These are phyloP conservation scores for Podospora australis DNA, from an alignment of 495 filamentous ascomycete species.

Conservation along the genomic window DNA sequence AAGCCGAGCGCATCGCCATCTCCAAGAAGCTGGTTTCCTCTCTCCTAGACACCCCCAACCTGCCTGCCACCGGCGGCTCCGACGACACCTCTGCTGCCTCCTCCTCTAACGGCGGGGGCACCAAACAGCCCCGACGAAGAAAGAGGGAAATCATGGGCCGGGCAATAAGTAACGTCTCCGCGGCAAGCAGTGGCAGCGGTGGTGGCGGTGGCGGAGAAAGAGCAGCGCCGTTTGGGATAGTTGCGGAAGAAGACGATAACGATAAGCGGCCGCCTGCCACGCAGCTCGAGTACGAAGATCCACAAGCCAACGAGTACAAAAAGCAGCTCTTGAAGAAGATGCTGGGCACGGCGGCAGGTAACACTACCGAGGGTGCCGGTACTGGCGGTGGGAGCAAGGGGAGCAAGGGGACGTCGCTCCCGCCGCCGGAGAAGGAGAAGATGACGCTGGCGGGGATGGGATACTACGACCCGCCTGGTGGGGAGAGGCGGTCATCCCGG, in stretches of 20 bases:
- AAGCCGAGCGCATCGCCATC: conserved; percentile 23
- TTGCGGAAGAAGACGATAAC: conserved; percentile 4
- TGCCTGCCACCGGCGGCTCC: background rate
- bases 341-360: background rate
- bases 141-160: conserved; percentile 44
- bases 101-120: conserved; percentile 14
- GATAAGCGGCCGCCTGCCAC: conserved; percentile 31
- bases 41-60: conserved; percentile 15
- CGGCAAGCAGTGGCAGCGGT: conserved; percentile 19
- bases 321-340: conserved; percentile 16
- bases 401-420: too few relatives aligned
- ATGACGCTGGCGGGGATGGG: background rate
- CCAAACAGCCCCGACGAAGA: conserved; percentile 5
- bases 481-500: background rate
- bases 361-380: background rate
- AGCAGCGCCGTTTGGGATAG: background rate
- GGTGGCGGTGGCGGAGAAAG: background rate
- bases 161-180: conserved; percentile 45
- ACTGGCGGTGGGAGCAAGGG: background rate
- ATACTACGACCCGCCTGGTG: too few relatives aligned
- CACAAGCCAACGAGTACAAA: conserved; percentile 26
- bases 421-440: background rate
- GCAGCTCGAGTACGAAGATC: conserved; percentile 44
- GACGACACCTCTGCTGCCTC: conserved; percentile 4
- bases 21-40: conserved; percentile 24